Conservation (phyloP, 2,329 filamentous ascomycete species). For the Alternaria sp. region DNA sequence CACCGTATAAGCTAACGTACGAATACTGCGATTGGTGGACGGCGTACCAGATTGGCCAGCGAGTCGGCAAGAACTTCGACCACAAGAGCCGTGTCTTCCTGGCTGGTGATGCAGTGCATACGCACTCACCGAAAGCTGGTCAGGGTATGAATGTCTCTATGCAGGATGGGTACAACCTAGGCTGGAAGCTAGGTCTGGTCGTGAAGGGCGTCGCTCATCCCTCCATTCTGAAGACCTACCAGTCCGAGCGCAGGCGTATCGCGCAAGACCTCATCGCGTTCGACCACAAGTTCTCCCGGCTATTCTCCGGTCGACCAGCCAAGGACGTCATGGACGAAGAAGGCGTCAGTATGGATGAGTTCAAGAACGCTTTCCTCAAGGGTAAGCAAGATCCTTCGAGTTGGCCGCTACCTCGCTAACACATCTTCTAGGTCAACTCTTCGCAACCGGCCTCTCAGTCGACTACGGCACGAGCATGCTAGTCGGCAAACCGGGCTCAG, state of each 20-base stretch:
- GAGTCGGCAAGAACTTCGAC: constrained; percentile 65
- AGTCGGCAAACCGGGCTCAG: constrained; percentile 58
- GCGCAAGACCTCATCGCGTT: constrained; percentile 69
- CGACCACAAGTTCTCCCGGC: constrained; percentile 56
- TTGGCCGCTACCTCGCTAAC: neutral
- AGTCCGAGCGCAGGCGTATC: constrained; percentile 62
- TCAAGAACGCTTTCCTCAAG: constrained; percentile 66
- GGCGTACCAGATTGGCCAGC: constrained; percentile 71
- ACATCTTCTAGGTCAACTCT: constrained; percentile 56
- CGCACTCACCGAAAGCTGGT: constrained; percentile 67
- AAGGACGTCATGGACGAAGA: constrained; percentile 66
- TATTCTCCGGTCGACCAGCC: constrained; percentile 58
- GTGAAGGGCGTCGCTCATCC: constrained; percentile 52
- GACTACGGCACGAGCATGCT: constrained; percentile 65
- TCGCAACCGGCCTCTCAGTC: constrained; percentile 64
- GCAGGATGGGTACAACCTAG: constrained; percentile 68
- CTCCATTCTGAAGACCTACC: constrained; percentile 59
- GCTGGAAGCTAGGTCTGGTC: constrained; percentile 62
- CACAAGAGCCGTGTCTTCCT: constrained; percentile 68
- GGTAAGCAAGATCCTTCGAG: constrained; percentile 7
- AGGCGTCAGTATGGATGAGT: constrained; percentile 67
- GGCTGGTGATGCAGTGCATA: constrained; percentile 70
- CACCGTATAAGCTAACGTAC: constrained; percentile 71
- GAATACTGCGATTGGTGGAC: constrained; percentile 72
- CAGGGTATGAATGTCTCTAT: constrained; percentile 77